Evolutionary conservation across 2,329 filamentous ascomycete species (phyloP), one percentile per base, ranked within the genome.

Genomic region (Trichoderma sp.): DNA sequence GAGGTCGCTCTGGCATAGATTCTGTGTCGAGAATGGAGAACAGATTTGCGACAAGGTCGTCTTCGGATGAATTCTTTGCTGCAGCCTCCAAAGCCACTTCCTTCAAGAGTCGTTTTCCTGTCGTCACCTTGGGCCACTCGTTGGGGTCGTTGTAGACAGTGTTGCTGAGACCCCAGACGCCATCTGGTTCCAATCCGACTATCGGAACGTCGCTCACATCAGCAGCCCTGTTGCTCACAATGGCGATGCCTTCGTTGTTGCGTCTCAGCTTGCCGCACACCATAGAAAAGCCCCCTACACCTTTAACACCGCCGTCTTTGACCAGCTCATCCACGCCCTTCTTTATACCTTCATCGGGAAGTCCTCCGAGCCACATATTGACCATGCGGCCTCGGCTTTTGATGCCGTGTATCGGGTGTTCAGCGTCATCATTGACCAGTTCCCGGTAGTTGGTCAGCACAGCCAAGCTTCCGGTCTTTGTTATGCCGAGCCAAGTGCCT

Each of bases 391-490:
- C 91, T 72, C 91, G 87, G 81, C 90, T 92, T 79, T 87, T 88
- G 76, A 85, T 83, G 21, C 87, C 90, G 80, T 87, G 84, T 38
- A 92, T 83, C 3, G 89, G 88, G 77, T 90, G 88, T 18, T 85
- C 84, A 4, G 85, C 84, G 74, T 87, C 81, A 75, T 87, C 81
- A 27, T 85, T 79, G 73, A 86, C 83, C 29, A 84, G 85, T 83
- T 93, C 91, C 75, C 90, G 88, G 80, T 91, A 93, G 83, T 93
- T 93, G 74, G 91, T 93, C 75, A 93, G 86, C 14, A 92, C 88
- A 9, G 91, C 91, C 73, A 93, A 86, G 75, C 89, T 87, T 14
- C 91, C 91, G 3, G 86, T 83, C 78, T 88, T 87, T 64, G 88
- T 91, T 76, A 93, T 85, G 75, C 91, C 91, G 45, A 93, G 84